Conservation (phyloP, 1,284 basidiomycete species). For the Xerocomus tenax region DNA sequence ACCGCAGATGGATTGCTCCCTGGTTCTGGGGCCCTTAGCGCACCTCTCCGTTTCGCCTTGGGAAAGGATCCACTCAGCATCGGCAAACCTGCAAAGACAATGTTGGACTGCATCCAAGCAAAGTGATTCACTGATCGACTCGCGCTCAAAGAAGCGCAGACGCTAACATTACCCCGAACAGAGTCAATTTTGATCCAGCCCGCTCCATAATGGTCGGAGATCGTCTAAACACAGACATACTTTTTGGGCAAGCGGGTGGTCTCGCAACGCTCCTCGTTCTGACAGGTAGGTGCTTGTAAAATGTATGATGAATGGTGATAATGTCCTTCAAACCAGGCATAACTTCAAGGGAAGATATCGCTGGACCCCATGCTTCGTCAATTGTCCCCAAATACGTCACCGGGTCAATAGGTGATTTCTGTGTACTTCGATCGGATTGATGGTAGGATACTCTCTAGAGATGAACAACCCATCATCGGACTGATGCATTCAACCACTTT, state of each 20-base stretch:
- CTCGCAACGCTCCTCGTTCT: conserved; percentile 85
- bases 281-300: conserved; percentile 55
- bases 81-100: conserved; percentile 86
- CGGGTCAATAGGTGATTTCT: conserved; percentile 70
- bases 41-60: conserved; percentile 71
- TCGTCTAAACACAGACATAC: conserved; percentile 88
- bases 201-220: conserved; percentile 94
- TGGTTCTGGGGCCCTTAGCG: conserved; percentile 78
- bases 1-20: conserved; percentile 74
- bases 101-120: conserved; percentile 94
- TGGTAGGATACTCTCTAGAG: conserved; percentile 12
- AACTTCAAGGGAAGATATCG: conserved; percentile 61
- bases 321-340: conserved; percentile 46
- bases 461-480: conserved; percentile 5
- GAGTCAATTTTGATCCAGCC: conserved; percentile 76
- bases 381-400: conserved; percentile 78
- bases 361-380: conserved; percentile 58
- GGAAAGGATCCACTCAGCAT: conserved; percentile 70
- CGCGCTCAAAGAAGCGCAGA: not conserved
- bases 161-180: conserved; percentile 28
- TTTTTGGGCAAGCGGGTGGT: conserved; percentile 82
- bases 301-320: conserved; percentile 2
- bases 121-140: conserved; percentile 49
- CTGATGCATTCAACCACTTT: conserved; percentile 14
- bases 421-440: conserved; percentile 25